A percentile compares a stretch with the other conserved stretches of the same genome.
phyloP scores from a whole-genome alignment of 495 filamentous ascomycete species.

The Tetracladium marchalianum region DNA sequence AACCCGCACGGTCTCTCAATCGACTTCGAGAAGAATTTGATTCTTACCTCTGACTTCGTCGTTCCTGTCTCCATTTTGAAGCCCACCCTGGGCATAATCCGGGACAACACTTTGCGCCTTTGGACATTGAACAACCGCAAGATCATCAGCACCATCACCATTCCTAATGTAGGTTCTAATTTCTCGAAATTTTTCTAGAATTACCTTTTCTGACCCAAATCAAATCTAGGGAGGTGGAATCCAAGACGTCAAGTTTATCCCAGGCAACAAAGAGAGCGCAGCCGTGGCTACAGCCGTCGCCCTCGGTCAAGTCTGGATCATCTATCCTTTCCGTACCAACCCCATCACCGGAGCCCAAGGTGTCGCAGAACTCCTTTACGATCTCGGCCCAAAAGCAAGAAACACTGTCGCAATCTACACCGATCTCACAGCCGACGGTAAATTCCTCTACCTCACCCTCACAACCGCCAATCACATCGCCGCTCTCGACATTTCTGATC shows the following conservation, averaged over 20 bases:
- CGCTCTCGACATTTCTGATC: constrained; percentile 52
- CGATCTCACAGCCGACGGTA: constrained; percentile 50
- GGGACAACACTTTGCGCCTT: constrained; percentile 47
- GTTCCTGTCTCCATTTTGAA: constrained; percentile 50
- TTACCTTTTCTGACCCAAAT: constrained; percentile 41
- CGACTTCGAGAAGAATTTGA: constrained; percentile 46
- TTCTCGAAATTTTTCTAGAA: not conserved
- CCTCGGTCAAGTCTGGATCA: constrained; percentile 54
- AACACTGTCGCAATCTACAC: constrained; percentile 51
- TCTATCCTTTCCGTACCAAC: constrained; percentile 49
- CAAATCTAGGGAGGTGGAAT: constrained; percentile 41
- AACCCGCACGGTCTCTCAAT: constrained; percentile 49
- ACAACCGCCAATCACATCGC: constrained; percentile 55
- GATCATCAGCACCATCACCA: constrained; percentile 52
- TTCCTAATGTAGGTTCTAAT: constrained; percentile 38
- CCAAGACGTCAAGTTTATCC: constrained; percentile 59
- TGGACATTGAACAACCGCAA: constrained; percentile 42
- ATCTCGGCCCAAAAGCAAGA: constrained; percentile 45
- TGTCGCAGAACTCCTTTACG: constrained; percentile 45
- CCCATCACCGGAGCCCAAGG: constrained; percentile 40
- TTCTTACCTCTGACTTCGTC: constrained; percentile 53
- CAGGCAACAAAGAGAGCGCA: constrained; percentile 46
- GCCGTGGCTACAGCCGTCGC: constrained; percentile 53
- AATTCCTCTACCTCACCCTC: constrained; percentile 48
- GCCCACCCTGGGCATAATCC: constrained; percentile 40